Evolutionary conservation across 2,329 filamentous ascomycete species (phyloP).

Genomic region (Fusarium sp.): DNA sequence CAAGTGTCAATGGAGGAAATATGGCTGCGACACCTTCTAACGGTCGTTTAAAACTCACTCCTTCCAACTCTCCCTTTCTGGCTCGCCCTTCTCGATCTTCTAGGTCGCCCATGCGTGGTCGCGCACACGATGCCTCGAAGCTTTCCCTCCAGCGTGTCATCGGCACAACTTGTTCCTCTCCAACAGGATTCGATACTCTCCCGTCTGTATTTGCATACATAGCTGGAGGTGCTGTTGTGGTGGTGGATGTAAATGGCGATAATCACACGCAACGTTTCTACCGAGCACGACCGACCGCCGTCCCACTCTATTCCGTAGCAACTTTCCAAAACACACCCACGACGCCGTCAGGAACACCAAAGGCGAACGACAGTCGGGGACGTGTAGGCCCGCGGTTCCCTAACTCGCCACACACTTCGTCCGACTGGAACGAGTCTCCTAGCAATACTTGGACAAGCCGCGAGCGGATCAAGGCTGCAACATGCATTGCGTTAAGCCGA

Average conservation of each 20-base stretch:
- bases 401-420: slow-evolving; percentile 59
- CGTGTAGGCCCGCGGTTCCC: slow-evolving; percentile 61
- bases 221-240: slow-evolving; percentile 91
- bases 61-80: slow-evolving; percentile 79
- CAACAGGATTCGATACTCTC: slow-evolving; percentile 87
- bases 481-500: slow-evolving; percentile 87
- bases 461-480: slow-evolving; percentile 94
- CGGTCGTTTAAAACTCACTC: slow-evolving; percentile 75
- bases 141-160: slow-evolving; percentile 86
- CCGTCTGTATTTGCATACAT: slow-evolving; percentile 87
- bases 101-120: slow-evolving; percentile 70
- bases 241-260: slow-evolving; percentile 81
- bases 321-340: slow-evolving; percentile 63
- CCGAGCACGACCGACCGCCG: slow-evolving; percentile 82
- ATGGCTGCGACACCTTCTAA: slow-evolving; percentile 70
- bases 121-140: slow-evolving; percentile 65
- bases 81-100: slow-evolving; percentile 69
- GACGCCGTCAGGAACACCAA: slow-evolving; percentile 65
- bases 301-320: slow-evolving; percentile 71
- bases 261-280: slow-evolving; percentile 85
- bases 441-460: slow-evolving; percentile 87
- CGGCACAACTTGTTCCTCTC: slow-evolving; percentile 86
- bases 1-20: slow-evolving; percentile 63
- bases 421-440: slow-evolving; percentile 72
- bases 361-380: slow-evolving; percentile 73